Conservation (phyloP, 805 yeast genomes). For the Kazachstania kunashirensis region DNA sequence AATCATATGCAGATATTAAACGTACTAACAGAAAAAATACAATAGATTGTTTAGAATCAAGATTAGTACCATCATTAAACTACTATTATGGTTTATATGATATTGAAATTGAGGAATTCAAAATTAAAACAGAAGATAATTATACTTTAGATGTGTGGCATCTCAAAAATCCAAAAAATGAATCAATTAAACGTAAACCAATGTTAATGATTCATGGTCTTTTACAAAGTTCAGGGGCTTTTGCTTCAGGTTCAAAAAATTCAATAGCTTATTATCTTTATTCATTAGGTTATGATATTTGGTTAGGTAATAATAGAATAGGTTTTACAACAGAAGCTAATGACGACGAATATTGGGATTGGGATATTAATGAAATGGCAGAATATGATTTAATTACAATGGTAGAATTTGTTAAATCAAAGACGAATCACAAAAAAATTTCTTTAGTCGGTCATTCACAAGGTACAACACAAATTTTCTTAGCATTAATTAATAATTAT, state of each 20-base stretch:
- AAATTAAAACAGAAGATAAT: slow-evolving; percentile 72
- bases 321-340: slow-evolving; percentile 57
- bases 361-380: slow-evolving; percentile 83
- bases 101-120: slow-evolving; percentile 48
- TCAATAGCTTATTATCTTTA: slow-evolving; percentile 56
- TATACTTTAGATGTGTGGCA: slow-evolving; percentile 57
- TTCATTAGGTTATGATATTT: slow-evolving; percentile 64
- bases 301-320: slow-evolving; percentile 87
- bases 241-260: slow-evolving; percentile 65
- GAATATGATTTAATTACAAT: slow-evolving; percentile 65
- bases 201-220: slow-evolving; percentile 77
- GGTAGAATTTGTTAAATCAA: slow-evolving; percentile 47
- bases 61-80: slow-evolving; percentile 44
- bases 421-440: slow-evolving; percentile 36
- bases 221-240: slow-evolving; percentile 79
- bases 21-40: neutral
- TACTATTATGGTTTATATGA: slow-evolving; percentile 61
- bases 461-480: slow-evolving; percentile 79
- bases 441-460: slow-evolving; percentile 79
- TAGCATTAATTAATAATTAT: slow-evolving; percentile 43
- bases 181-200: slow-evolving; percentile 40
- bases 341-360: slow-evolving; percentile 61
- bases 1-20: slow-evolving; percentile 2
- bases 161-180: slow-evolving; percentile 8
- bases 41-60: slow-evolving; percentile 15